Percentiles rank a stretch among this genome's conserved stretches.
Conservation (phyloP, 208 protist species). For the Crithidia sp. region DNA sequence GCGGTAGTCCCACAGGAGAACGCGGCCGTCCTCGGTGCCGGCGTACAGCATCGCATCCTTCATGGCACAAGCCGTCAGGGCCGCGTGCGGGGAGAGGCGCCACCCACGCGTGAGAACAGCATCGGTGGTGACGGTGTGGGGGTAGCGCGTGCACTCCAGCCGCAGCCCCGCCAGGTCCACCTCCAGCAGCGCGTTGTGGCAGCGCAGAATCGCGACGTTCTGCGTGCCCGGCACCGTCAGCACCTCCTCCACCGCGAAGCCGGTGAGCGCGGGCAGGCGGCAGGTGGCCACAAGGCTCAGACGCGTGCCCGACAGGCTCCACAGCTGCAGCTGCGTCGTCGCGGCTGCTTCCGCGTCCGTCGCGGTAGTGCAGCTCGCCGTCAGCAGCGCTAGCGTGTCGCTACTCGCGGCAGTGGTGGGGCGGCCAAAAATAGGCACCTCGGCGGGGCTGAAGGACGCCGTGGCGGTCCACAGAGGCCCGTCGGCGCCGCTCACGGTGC, state of each 20-base stretch:
- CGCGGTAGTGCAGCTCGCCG: constrained; percentile 30
- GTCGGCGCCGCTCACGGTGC: constrained; percentile 34
- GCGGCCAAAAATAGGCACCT: constrained; percentile 10
- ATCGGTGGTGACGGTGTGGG: constrained; percentile 26
- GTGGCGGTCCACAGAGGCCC: constrained; percentile 37
- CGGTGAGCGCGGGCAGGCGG: constrained; percentile 41
- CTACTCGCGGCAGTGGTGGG: background rate
- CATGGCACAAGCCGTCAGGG: constrained; percentile 52
- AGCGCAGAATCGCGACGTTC: constrained; percentile 40
- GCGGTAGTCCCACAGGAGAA: constrained; percentile 71
- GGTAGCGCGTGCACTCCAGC: constrained; percentile 20
- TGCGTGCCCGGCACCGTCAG: constrained; percentile 45
- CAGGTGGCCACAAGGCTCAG: constrained; percentile 41
- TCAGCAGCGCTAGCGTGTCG: constrained; percentile 8
- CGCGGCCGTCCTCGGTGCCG: constrained; percentile 61
- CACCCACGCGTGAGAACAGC: constrained; percentile 50
- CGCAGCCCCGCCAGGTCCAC: constrained; percentile 36
- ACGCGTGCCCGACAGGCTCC: constrained; percentile 43
- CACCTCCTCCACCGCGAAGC: constrained; percentile 50
- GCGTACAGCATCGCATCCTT: constrained; percentile 63
- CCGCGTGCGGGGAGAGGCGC: constrained; percentile 60
- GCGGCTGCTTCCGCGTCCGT: constrained; percentile 1
- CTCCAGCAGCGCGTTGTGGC: constrained; percentile 58
- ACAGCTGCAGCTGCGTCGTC: constrained; percentile 37
- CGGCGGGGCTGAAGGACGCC: constrained; percentile 25